These are phyloP conservation scores for Tetraselmis chui DNA, from an alignment of 139 green algal genomes.

Conservation along the genomic window DNA sequence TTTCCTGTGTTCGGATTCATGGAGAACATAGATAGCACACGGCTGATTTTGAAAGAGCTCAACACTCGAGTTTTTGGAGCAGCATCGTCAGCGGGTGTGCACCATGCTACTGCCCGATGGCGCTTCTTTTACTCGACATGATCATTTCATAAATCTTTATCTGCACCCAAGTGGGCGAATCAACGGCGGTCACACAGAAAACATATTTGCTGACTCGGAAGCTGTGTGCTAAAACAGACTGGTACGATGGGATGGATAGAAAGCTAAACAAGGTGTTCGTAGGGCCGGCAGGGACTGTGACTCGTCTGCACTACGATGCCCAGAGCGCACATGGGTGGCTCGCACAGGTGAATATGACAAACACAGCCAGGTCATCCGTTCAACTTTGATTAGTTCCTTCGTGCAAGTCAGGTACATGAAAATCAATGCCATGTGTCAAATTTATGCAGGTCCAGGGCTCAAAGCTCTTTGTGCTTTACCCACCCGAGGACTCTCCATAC, in stretches of 20 bases:
- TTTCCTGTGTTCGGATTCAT: not conserved
- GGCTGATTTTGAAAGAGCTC: not conserved
- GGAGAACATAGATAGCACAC: not conserved
- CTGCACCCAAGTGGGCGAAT: too few relatives aligned
- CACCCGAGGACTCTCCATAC: conserved; percentile 5
- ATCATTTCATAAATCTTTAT: too few relatives aligned
- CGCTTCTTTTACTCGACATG: too few relatives aligned
- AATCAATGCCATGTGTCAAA: not conserved
- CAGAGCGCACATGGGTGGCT: conserved; percentile 24
- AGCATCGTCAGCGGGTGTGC: too few relatives aligned
- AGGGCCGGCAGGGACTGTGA: conserved; percentile 18
- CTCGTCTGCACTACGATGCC: conserved; percentile 27
- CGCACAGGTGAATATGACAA: conserved; percentile 10
- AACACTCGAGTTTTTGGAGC: not conserved
- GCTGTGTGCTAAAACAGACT: not conserved
- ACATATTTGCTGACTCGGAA: too few relatives aligned
- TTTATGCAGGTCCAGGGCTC: not conserved
- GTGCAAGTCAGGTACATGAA: too few relatives aligned
- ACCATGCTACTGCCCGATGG: too few relatives aligned
- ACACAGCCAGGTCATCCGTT: not conserved
- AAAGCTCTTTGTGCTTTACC: conserved; percentile 30
- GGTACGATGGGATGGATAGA: not conserved
- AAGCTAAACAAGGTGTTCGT: conserved; percentile 27
- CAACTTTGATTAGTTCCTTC: too few relatives aligned
- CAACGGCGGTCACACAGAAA: too few relatives aligned